Evolutionary conservation across 306 rosid genomes (phyloP).

Genomic region (Sesbania bispinosa): DNA sequence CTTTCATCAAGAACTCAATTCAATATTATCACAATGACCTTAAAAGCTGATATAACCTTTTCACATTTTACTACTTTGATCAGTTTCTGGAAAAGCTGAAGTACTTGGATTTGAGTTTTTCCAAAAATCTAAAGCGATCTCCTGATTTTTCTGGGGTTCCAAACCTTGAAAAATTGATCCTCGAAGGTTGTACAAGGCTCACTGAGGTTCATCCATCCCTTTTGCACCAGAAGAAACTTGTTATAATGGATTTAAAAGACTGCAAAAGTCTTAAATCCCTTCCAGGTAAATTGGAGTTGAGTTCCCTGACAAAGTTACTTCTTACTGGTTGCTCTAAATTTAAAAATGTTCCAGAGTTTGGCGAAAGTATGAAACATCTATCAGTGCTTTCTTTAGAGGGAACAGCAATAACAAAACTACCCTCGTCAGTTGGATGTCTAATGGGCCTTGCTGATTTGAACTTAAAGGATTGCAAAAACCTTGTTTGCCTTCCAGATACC

Average conservation of each 20-base stretch:
- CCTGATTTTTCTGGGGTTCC: slow-evolving; percentile 26
- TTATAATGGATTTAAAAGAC: slow-evolving; percentile 20
- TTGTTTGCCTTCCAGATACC: slow-evolving; percentile 32
- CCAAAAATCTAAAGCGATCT: not conserved
- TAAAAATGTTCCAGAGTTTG: slow-evolving; percentile 32
- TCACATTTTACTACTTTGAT: not conserved
- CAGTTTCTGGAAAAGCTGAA: slow-evolving; percentile 23
- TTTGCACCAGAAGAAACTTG: slow-evolving; percentile 23
- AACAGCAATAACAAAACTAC: slow-evolving; percentile 23
- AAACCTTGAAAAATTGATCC: slow-evolving; percentile 30
- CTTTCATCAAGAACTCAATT: too few species aligned
- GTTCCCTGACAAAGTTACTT: slow-evolving; percentile 22
- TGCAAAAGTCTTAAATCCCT: slow-evolving; percentile 37
- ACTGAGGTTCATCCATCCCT: slow-evolving; percentile 28
- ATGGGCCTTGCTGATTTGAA: slow-evolving; percentile 15
- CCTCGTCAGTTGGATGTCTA: slow-evolving; percentile 27
- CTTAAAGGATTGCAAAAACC: slow-evolving; percentile 29
- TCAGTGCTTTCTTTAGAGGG: slow-evolving; percentile 16
- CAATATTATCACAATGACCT: not conserved
- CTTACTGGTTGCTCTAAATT: slow-evolving; percentile 34
- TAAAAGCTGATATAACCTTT: not conserved
- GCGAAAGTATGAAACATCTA: slow-evolving; percentile 17
- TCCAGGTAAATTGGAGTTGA: slow-evolving; percentile 31
- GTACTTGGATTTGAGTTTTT: slow-evolving; percentile 25
- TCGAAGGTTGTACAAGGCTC: slow-evolving; percentile 33